These are phyloP conservation scores for Alloteropsis semialata DNA, from an alignment of 176 grass and related monocot species.

Conservation along the genomic window DNA sequence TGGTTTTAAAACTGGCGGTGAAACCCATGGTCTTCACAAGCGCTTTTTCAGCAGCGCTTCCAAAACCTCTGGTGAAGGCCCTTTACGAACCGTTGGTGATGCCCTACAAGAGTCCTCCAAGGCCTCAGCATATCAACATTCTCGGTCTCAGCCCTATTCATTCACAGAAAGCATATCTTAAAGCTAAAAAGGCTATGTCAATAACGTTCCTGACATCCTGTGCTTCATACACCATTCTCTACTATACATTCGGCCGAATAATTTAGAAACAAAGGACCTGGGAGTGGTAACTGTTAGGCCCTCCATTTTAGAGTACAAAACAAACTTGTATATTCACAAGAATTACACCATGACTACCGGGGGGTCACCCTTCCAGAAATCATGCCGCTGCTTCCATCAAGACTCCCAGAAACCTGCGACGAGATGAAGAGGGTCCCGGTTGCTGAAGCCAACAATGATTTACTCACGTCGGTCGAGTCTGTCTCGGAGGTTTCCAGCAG, in stretches of 20 bases:
- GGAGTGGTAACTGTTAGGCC: neutral
- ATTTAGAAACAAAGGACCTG: neutral
- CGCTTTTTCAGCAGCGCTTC: too few species aligned
- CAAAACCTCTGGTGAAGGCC: too few species aligned
- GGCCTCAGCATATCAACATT: neutral
- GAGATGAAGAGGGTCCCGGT: conserved; percentile 9
- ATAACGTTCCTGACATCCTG: neutral
- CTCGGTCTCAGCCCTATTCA: neutral
- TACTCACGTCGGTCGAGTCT: conserved; percentile 15
- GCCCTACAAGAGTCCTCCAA: too few species aligned
- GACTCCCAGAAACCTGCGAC: conserved; percentile 29
- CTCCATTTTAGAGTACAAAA: neutral
- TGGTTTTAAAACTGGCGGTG: too few species aligned
- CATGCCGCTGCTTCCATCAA: conserved; percentile 25
- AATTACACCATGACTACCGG: conserved; percentile 18
- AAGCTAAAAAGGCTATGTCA: neutral
- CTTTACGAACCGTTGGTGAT: too few species aligned
- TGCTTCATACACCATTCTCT: neutral
- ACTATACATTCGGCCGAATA: neutral
- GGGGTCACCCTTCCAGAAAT: conserved; percentile 28
- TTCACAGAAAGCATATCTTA: conserved; percentile 7
- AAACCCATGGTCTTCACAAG: too few species aligned
- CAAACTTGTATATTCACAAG: conserved; percentile 11
- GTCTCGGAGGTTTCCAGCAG: conserved; percentile 34
- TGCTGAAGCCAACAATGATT: conserved; percentile 32